Conservation (phyloP, 73 alveolate genomes). For the Paramecium biaurelia region DNA sequence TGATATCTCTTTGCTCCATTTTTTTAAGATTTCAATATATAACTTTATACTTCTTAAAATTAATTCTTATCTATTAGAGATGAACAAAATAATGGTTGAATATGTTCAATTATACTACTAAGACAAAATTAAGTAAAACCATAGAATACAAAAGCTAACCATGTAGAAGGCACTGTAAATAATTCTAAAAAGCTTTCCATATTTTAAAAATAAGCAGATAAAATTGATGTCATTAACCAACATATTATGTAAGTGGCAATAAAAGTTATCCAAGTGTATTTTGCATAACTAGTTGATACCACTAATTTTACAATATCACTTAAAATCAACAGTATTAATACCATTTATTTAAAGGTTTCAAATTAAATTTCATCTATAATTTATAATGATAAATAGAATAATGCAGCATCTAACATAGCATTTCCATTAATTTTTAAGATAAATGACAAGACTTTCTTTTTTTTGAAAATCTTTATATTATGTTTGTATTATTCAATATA, state of each 20-base stretch:
- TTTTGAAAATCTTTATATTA: slow-evolving; percentile 6
- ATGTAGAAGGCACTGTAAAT: neutral
- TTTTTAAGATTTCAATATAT: neutral
- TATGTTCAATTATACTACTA: neutral
- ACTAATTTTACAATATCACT: slow-evolving; percentile 32
- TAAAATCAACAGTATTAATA: neutral
- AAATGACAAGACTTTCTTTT: neutral
- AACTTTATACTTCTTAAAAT: neutral
- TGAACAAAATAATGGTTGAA: slow-evolving; percentile 33
- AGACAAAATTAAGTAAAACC: neutral
- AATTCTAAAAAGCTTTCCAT: neutral
- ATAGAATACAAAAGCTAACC: neutral
- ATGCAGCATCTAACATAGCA: slow-evolving; percentile 54
- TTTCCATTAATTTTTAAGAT: slow-evolving; percentile 42
- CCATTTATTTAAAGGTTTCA: neutral
- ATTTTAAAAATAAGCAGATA: neutral
- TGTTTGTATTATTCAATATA: neutral
- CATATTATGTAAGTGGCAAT: neutral
- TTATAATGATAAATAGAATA: neutral
- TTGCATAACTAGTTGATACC: neutral
- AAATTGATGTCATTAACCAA: neutral
- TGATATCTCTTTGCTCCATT: slow-evolving; percentile 25
- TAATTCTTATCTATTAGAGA: neutral
- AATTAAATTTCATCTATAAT: neutral
- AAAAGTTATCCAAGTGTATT: neutral